These are phyloP conservation scores for Phylloporus sp. DNA, from an alignment of 768 basidiomycete genomes.

Conservation along the genomic window DNA sequence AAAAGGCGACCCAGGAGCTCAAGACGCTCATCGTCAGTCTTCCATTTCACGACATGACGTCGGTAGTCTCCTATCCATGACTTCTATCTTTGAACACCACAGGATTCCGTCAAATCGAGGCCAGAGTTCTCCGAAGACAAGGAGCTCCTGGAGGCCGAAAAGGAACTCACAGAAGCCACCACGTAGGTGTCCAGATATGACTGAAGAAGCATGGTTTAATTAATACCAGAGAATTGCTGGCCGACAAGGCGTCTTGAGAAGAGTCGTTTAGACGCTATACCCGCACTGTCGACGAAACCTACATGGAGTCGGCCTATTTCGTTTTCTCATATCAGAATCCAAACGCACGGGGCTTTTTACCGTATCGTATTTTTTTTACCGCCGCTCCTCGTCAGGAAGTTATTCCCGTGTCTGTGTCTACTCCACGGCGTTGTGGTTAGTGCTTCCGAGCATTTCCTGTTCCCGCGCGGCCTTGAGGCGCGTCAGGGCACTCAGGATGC, in stretches of 20 bases:
- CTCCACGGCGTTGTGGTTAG: constrained; percentile 11
- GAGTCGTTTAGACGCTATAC: constrained; percentile 7
- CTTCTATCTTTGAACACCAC: constrained; percentile 4
- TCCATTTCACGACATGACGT: constrained; percentile 18
- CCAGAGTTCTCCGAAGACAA: constrained; percentile 31
- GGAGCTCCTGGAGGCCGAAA: constrained; percentile 54
- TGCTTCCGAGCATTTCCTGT: constrained; percentile 12
- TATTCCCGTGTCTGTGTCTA: constrained; percentile 21
- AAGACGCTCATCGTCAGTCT: constrained; percentile 61
- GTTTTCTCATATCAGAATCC: constrained; percentile 13
- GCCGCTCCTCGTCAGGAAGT: constrained; percentile 1
- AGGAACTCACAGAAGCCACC: constrained; percentile 48
- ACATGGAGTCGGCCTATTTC: background rate
- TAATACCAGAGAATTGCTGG: constrained; percentile 16
- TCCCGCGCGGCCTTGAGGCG: constrained; percentile 50
- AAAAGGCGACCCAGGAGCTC: constrained; percentile 58
- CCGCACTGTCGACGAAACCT: constrained; percentile 16
- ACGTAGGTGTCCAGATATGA: constrained; percentile 30
- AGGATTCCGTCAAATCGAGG: constrained; percentile 28
- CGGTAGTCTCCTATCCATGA: constrained; percentile 11
- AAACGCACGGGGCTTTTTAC: constrained; percentile 17
- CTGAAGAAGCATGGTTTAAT: constrained; percentile 9
- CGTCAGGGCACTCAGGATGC: constrained; percentile 61
- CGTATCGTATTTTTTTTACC: constrained; percentile 10
- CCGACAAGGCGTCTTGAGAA: constrained; percentile 18